Percentiles rank a stretch among this genome's conserved stretches.
Evolutionary conservation across 805 yeast genomes (phyloP).

Genomic region (Cyberlindnera japonica): DNA sequence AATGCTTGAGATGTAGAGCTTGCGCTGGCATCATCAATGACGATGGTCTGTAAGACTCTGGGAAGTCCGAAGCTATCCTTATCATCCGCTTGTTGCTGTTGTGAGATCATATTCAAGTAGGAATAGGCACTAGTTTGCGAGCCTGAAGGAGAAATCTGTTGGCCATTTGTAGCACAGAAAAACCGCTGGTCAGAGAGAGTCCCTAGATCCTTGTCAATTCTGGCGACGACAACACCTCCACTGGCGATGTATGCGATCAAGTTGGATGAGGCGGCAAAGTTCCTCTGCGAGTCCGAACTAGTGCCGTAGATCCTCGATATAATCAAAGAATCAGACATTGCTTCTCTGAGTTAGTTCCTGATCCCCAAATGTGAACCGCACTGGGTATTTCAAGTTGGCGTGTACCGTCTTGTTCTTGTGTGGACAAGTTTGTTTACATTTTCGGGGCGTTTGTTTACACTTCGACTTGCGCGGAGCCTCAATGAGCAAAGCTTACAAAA

Average conservation of each 20-base stretch:
- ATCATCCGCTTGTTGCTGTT: conserved; percentile 11
- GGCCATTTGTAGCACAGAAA: conserved; percentile 42
- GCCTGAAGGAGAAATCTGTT: background rate
- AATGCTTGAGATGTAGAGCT: conserved; percentile 5
- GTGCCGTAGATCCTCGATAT: conserved; percentile 41
- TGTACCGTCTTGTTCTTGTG: no score
- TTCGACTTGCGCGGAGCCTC: no score
- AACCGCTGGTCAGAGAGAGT: conserved; percentile 39
- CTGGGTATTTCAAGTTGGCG: background rate
- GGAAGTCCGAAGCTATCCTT: conserved; percentile 19
- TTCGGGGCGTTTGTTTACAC: conserved; percentile 13
- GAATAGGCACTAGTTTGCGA: conserved; percentile 15
- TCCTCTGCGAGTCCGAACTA: conserved; percentile 40
- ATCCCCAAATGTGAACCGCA: background rate
- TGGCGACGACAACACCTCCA: conserved; percentile 55
- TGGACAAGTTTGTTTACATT: conserved; percentile 4
- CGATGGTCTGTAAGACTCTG: conserved; percentile 14
- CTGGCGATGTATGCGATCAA: conserved; percentile 52
- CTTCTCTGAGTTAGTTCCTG: background rate
- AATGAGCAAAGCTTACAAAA: no score
- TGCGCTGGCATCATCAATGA: conserved; percentile 11
- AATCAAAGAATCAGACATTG: conserved; percentile 9
- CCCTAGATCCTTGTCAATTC: conserved; percentile 25
- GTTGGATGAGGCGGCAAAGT: conserved; percentile 38
- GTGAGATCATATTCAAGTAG: conserved; percentile 15